These are phyloP conservation scores for Geotrichum carabidarum DNA, from an alignment of 1,139 yeast species.

Conservation along the genomic window DNA sequence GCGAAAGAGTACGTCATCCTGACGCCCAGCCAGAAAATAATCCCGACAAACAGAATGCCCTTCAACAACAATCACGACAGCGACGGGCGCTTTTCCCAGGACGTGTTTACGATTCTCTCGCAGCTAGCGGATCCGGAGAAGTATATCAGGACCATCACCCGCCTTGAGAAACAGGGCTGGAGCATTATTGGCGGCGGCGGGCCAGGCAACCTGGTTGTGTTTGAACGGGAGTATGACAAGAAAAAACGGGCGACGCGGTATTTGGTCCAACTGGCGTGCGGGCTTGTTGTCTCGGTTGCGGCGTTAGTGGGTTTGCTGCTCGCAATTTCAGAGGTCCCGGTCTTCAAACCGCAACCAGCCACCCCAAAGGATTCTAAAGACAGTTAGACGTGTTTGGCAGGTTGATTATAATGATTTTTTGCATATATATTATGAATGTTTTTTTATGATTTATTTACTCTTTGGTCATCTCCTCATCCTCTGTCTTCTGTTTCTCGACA, in stretches of 20 bases:
- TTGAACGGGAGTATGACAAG: slow-evolving; percentile 32
- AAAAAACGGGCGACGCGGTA: slow-evolving; percentile 20
- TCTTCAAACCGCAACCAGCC: not conserved
- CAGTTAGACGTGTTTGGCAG: not conserved
- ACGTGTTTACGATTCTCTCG: slow-evolving; percentile 45
- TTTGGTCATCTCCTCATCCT: not conserved
- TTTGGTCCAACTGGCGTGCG: slow-evolving; percentile 20
- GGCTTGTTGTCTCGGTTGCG: slow-evolving; percentile 20
- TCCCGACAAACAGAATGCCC: slow-evolving; percentile 43
- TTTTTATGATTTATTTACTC: not conserved
- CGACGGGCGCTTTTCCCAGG: slow-evolving; percentile 33
- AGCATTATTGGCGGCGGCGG: slow-evolving; percentile 44
- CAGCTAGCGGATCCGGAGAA: slow-evolving; percentile 39
- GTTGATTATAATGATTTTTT: not conserved
- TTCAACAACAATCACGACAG: slow-evolving; percentile 36
- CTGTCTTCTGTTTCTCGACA: not conserved
- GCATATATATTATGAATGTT: not conserved
- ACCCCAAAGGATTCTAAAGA: not conserved
- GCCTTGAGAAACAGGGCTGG: slow-evolving; percentile 44
- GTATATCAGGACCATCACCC: slow-evolving; percentile 36
- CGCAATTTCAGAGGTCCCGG: slow-evolving; percentile 12
- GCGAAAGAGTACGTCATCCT: slow-evolving; percentile 45
- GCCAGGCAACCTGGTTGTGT: slow-evolving; percentile 38
- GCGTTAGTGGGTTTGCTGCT: slow-evolving; percentile 21
- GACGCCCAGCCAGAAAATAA: slow-evolving; percentile 42